Evolutionary conservation across 129 eudicot genomes (phyloP).

Genomic region (Lactuca saligna): DNA sequence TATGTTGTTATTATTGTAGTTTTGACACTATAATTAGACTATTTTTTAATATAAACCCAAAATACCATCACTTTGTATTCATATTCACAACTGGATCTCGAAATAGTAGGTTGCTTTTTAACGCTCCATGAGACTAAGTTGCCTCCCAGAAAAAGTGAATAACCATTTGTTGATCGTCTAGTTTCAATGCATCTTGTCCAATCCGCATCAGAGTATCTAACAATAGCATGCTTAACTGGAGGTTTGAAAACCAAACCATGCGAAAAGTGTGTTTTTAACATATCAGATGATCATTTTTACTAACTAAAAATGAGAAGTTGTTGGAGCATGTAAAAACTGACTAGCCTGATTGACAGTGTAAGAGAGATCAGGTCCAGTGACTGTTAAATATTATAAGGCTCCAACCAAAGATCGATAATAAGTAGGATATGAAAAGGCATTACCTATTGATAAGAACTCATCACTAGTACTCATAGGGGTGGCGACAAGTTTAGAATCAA

Average conservation of each 20-base stretch:
- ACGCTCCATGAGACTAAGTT: too few relatives aligned
- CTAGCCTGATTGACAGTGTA: neutral
- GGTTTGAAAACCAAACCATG: neutral
- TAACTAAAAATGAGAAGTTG: neutral
- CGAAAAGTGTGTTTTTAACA: neutral
- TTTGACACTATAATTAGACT: too few relatives aligned
- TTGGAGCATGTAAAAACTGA: slow-evolving; percentile 2
- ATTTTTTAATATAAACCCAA: too few relatives aligned
- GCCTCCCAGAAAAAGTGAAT: neutral
- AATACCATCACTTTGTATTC: too few relatives aligned
- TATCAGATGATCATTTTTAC: neutral
- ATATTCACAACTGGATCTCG: too few relatives aligned
- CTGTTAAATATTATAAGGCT: neutral
- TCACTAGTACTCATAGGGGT: too few relatives aligned
- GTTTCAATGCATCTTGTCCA: neutral
- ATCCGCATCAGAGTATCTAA: neutral
- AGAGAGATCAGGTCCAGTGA: neutral
- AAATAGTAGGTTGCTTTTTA: neutral
- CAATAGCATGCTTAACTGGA: neutral
- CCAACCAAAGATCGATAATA: neutral
- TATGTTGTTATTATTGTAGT: too few relatives aligned
- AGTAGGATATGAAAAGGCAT: neutral
- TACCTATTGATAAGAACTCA: too few relatives aligned
- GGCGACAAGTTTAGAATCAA: neutral
- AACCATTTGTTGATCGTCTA: neutral